A percentile compares a stretch with the other conserved stretches of the same genome.
Evolutionary conservation across 2,329 filamentous ascomycete species (phyloP).

Genomic region (Microdochium nivale): DNA sequence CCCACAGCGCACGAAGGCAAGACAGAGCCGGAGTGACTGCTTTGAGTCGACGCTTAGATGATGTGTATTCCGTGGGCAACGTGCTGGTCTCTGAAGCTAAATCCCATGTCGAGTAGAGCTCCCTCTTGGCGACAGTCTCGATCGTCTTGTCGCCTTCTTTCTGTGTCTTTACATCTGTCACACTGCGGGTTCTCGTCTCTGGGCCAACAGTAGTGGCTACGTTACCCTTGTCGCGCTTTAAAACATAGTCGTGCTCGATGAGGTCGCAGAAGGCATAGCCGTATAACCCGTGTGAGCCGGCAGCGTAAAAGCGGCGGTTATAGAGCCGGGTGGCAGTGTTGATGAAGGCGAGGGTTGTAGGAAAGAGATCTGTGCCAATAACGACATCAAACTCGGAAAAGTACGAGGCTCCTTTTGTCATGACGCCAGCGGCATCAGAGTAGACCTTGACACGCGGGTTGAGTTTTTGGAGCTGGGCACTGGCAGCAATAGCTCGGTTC

Average conservation of each 20-base stretch:
- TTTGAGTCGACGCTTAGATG: conserved; percentile 58
- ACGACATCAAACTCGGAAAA: conserved; percentile 75
- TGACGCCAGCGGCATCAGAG: conserved; percentile 60
- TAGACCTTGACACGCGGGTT: conserved; percentile 80
- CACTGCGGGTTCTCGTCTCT: conserved; percentile 71
- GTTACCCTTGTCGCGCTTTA: conserved; percentile 79
- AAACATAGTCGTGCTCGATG: conserved; percentile 80
- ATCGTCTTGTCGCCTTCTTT: conserved; percentile 61
- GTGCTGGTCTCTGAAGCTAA: conserved; percentile 72
- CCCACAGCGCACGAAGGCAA: conserved; percentile 84
- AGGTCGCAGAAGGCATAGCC: conserved; percentile 94
- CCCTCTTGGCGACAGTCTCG: conserved; percentile 86
- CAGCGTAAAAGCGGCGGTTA: conserved; percentile 78
- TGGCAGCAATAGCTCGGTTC: conserved; percentile 78
- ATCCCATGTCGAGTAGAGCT: conserved; percentile 80
- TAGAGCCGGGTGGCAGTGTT: conserved; percentile 80
- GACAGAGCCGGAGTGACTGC: conserved; percentile 78
- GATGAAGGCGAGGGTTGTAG: conserved; percentile 65
- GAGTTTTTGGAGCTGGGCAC: conserved; percentile 69
- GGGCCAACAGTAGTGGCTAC: conserved; percentile 47
- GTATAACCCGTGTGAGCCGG: conserved; percentile 80
- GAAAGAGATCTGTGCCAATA: conserved; percentile 81
- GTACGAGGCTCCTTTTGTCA: conserved; percentile 61
- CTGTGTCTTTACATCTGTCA: conserved; percentile 64
- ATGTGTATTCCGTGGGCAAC: conserved; percentile 61